phyloP scores from a whole-genome alignment of 2,329 filamentous ascomycete genomes.

The Beauveria medogensis region DNA sequence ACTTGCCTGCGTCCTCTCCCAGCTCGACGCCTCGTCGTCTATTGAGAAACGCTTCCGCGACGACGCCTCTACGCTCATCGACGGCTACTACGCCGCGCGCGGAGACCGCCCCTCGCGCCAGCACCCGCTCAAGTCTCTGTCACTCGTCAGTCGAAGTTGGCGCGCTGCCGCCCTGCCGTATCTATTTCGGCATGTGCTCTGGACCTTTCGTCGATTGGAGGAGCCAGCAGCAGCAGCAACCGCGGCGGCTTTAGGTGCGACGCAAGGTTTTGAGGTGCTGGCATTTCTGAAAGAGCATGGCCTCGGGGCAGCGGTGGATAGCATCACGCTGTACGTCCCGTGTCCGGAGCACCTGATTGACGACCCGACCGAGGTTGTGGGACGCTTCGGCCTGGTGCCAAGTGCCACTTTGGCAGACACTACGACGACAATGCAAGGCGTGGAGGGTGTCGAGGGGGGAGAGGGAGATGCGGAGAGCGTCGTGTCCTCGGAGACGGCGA shows the following conservation, averaged over 20 bases:
- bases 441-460: neutral
- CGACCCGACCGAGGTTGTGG: constrained; percentile 19
- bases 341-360: constrained; percentile 19
- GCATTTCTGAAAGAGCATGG: constrained; percentile 28
- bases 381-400: constrained; percentile 24
- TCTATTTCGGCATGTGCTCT: constrained; percentile 50
- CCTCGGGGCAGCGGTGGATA: constrained; percentile 32
- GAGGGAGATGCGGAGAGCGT: neutral
- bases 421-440: constrained; percentile 4
- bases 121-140: constrained; percentile 45
- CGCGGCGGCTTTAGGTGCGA: neutral
- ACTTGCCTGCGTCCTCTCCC: constrained; percentile 47
- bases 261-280: constrained; percentile 19
- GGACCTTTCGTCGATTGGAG: constrained; percentile 28
- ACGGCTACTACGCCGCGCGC: constrained; percentile 30
- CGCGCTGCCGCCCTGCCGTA: constrained; percentile 41
- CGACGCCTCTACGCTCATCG: constrained; percentile 33
- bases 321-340: constrained; percentile 33
- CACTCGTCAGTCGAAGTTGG: constrained; percentile 46
- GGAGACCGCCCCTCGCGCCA: neutral
- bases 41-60: constrained; percentile 41
- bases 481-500: constrained; percentile 15
- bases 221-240: constrained; percentile 12
- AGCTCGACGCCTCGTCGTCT: constrained; percentile 41
- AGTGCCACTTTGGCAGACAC: constrained; percentile 11